phyloP scores from a whole-genome alignment of 2,329 filamentous ascomycete genomes.

The Epichloe scottii region DNA sequence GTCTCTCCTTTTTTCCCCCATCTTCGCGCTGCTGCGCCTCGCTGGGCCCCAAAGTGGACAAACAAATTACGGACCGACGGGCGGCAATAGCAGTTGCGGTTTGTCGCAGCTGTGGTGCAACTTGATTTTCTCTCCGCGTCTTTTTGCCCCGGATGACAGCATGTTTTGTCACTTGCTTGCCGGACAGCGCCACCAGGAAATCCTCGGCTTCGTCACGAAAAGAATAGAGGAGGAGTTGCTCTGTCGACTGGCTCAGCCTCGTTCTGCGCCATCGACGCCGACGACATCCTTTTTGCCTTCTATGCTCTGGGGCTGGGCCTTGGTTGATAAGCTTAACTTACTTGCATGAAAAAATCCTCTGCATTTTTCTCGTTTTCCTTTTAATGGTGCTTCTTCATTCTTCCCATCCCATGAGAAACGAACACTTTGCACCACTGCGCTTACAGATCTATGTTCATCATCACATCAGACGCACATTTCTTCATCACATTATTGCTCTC shows the following conservation, averaged over 20 bases:
- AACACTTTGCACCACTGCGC: not conserved
- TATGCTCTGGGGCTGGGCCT: not conserved
- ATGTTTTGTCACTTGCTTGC: not conserved
- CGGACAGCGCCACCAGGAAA: not conserved
- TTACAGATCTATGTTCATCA: not conserved
- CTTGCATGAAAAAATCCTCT: not conserved
- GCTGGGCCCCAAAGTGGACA: too few species aligned
- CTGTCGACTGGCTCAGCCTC: not conserved
- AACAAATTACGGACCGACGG: not conserved
- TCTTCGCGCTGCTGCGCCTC: too few species aligned
- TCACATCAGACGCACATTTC: not conserved
- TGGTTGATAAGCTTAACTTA: not conserved
- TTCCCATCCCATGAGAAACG: not conserved
- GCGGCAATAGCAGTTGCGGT: not conserved
- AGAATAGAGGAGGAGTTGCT: not conserved
- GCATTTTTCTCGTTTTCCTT: not conserved
- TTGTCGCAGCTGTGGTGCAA: too few species aligned
- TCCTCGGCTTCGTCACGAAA: not conserved
- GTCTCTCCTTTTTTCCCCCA: too few species aligned
- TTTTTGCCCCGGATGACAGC: not conserved
- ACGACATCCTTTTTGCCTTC: not conserved
- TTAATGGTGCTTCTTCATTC: not conserved
- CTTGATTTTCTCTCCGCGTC: too few species aligned
- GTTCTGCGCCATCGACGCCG: not conserved
- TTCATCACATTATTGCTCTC: not conserved